These are phyloP conservation scores for Fusarium nematophilum DNA, from an alignment of 2,329 filamentous ascomycete species.

Conservation along the genomic window DNA sequence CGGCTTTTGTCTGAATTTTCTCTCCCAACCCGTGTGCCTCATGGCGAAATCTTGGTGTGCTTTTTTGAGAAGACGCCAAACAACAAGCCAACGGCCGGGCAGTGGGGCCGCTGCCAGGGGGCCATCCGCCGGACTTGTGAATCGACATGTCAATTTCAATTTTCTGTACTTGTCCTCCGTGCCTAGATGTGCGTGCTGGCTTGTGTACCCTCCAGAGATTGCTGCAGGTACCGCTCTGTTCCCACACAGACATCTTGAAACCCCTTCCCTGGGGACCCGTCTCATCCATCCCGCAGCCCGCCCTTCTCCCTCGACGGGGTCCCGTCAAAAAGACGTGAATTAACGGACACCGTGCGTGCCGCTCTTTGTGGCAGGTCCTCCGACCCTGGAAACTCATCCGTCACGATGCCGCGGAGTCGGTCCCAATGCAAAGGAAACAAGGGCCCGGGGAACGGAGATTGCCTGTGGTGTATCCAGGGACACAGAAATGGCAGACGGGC, in stretches of 20 bases:
- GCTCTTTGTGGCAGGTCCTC: constrained; percentile 24
- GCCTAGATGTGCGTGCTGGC: constrained; percentile 32
- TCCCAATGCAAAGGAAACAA: constrained; percentile 38
- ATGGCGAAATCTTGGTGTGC: constrained; percentile 23
- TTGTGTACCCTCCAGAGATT: constrained; percentile 33
- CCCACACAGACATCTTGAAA: constrained; percentile 31
- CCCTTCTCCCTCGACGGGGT: neutral
- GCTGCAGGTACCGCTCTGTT: constrained; percentile 34
- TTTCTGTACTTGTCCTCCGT: constrained; percentile 31
- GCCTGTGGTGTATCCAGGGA: constrained; percentile 18
- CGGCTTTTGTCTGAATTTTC: constrained; percentile 12
- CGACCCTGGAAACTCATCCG: constrained; percentile 23
- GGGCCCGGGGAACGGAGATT: constrained; percentile 37
- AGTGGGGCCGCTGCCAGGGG: constrained; percentile 42
- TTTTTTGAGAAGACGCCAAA: constrained; percentile 34
- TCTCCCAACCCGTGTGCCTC: constrained; percentile 13
- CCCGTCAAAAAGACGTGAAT: constrained; percentile 19
- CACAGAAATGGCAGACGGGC: neutral
- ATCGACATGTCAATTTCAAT: constrained; percentile 27
- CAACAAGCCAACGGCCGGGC: constrained; percentile 41
- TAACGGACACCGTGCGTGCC: constrained; percentile 8
- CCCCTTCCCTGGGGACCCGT: constrained; percentile 23
- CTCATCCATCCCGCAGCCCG: constrained; percentile 19
- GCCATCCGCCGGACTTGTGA: constrained; percentile 28
- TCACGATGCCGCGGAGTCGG: constrained; percentile 34